Percentiles rank a stretch among this genome's conserved stretches.
phyloP scores from a whole-genome alignment of 2,329 filamentous ascomycete genomes.

The Dendrostoma leiphaemia region DNA sequence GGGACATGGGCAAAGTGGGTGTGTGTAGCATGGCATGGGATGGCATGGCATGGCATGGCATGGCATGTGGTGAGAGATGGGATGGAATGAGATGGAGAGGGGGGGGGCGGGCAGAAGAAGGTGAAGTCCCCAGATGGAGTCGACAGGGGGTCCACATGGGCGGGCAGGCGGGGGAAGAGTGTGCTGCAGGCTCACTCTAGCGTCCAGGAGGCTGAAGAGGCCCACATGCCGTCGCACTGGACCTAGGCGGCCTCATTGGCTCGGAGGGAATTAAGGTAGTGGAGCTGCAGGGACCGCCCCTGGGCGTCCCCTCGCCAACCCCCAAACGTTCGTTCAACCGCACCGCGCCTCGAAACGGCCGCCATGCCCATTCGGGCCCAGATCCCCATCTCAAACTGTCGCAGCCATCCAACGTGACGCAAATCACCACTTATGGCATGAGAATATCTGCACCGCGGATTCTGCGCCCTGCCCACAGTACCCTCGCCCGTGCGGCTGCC shows the following conservation, averaged over 20 bases:
- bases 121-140: too few relatives aligned
- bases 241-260: conserved; percentile 1
- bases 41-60: too few relatives aligned
- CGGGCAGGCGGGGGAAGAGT: too few relatives aligned
- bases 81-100: too few relatives aligned
- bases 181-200: too few relatives aligned
- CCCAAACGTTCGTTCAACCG: neutral
- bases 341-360: neutral
- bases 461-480: neutral
- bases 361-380: conserved; percentile 7
- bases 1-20: neutral
- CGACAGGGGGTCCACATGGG: conserved; percentile 2
- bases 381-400: conserved; percentile 25
- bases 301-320: neutral
- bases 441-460: conserved; percentile 15
- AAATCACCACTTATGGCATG: conserved; percentile 22
- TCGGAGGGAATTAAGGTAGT: conserved; percentile 11
- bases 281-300: neutral
- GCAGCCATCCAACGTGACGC: conserved; percentile 23
- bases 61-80: too few relatives aligned
- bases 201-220: neutral
- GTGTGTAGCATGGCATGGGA: neutral
- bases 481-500: neutral
- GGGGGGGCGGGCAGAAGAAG: too few relatives aligned
- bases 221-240: neutral